Evolutionary conservation across 164 flowering plant species (phyloP), one percentile per base, ranked within the genome.

Genomic region (Tetrastigma voinierianum): DNA sequence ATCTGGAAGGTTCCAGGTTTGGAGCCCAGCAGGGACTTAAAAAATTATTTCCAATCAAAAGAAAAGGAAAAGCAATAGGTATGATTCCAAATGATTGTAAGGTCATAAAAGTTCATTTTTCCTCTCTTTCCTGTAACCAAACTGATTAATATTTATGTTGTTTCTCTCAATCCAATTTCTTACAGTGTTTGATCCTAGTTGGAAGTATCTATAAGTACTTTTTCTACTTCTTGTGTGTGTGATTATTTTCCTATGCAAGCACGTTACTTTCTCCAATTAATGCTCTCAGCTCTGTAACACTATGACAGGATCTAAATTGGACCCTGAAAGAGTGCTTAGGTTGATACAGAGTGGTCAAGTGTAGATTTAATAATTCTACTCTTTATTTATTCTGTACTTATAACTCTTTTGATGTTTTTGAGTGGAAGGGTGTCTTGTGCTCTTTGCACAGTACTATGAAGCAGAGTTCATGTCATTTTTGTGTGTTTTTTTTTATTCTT

Each of bases 261-360:
- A 3, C 46, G 11, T 23, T 23, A 46, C 16, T 21, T 14, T 23
- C 23, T 46, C 10, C 45, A 59, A 21, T 59, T 44, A 23, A 25
- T 25, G 43, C 23, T 67, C 52, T 47, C 17, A 9, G 15, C 17
- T 65, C 40, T 6, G 9, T 57, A 6, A 55, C 17, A 13, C 23
- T 60, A n/a, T 67, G 21, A 57, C 83, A 87, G 94, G 84, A 54
- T 49, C 81, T 47, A 83, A 76, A 57, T 46, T 77, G 49, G 88
- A 88, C 45, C n/a, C 57, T 48, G 89, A 90, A 70, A 70, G 51
- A 62, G 78, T 92, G 57, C 83, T 88, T 62, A 74, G 67, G 71
- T 74, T 92, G 78, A 78, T 86, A 16, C 86, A 48, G 83, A 84
- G 70, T 92, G 96, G 96, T 72, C 90, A 79, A 81, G 71, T 71